Evolutionary conservation across 2,329 filamentous ascomycete species (phyloP), one percentile per base, ranked within the genome.

Genomic region (Alternaria sp.): DNA sequence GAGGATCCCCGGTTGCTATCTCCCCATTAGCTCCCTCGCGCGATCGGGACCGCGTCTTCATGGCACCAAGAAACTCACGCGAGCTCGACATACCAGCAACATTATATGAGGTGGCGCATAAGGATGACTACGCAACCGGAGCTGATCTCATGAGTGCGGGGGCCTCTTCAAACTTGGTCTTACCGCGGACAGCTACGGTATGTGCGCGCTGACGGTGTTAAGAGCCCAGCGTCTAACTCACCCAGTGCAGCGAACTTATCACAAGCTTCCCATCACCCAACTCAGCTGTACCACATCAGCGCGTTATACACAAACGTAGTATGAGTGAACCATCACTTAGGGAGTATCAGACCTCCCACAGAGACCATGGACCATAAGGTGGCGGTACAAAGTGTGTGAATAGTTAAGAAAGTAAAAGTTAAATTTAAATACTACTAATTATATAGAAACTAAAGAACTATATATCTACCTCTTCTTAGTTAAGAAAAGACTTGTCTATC

Each of bases 261-360:
- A 74, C 68, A 9, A 70, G 68, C n/a, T 72, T 75, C 43, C 73
- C 73, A 18, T 60, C 72, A 18, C 68, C 64, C 37, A 73, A 66
- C 18, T 69, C 70, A 28, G 67, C 67, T 14, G 58, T 66, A 28
- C 68, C 70, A 14, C 59, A 65, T 54, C 65, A 64, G 28, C 60
- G 63, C 50, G 60, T 68, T 43, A 66, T 69, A 10, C 69, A 70
- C 23, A 49, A 54, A 47, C 73, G 74, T 14, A 74, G 71, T 44
- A 69, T 73, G 59, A 74, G 70, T 58, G 75, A 77, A 18, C 71
- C 71, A 4, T 67, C 66, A 26, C 64, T 77, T 21, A 58, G 71
- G 12, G 64, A 66, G 14, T 71, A 73, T 33, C 57, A 66, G 7
- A 50, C 57, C 14, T 61, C 65, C 9, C 55, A 61, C 11, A 60